These are phyloP conservation scores for Ophidiomyces ophidiicola DNA, from an alignment of 2,329 filamentous ascomycete genomes.

Conservation along the genomic window DNA sequence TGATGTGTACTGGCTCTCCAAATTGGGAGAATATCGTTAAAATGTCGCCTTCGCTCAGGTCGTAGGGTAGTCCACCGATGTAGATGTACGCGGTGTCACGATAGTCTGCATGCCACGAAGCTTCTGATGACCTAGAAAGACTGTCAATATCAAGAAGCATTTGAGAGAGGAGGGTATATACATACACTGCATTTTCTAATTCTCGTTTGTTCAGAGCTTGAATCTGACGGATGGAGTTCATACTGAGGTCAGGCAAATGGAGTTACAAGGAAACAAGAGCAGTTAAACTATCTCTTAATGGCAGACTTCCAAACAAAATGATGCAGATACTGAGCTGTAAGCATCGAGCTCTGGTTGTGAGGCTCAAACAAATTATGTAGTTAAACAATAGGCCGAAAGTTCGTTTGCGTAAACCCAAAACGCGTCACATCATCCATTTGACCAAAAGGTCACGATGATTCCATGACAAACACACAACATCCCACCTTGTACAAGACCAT, in stretches of 20 bases:
- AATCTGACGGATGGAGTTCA: constrained; percentile 92
- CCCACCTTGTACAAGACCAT: no score
- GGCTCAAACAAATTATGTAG: no score
- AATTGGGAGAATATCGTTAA: constrained; percentile 95
- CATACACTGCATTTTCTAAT: constrained; percentile 73
- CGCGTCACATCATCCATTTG: no score
- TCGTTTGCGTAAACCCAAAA: no score
- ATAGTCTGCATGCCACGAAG: constrained; percentile 95
- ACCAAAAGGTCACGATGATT: no score
- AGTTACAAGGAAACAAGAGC: no score
- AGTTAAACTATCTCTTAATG: no score
- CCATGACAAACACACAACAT: no score
- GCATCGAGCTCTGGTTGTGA: no score
- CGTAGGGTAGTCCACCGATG: constrained; percentile 85
- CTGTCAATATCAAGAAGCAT: constrained; percentile 20
- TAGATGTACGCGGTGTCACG: constrained; percentile 94
- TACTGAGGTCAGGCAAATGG: constrained; percentile 38
- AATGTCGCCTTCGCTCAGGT: constrained; percentile 88
- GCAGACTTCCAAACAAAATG: no score
- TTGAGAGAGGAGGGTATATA: constrained; percentile 15
- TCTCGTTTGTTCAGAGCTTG: constrained; percentile 89
- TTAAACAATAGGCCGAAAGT: no score
- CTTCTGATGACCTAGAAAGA: constrained; percentile 56
- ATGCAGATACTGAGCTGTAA: no score
- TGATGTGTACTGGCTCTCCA: constrained; percentile 86